Evolutionary conservation across 441 rosid genomes (phyloP), one percentile per base, ranked within the genome.

Genomic region (Bocquillonia castaneifolia): DNA sequence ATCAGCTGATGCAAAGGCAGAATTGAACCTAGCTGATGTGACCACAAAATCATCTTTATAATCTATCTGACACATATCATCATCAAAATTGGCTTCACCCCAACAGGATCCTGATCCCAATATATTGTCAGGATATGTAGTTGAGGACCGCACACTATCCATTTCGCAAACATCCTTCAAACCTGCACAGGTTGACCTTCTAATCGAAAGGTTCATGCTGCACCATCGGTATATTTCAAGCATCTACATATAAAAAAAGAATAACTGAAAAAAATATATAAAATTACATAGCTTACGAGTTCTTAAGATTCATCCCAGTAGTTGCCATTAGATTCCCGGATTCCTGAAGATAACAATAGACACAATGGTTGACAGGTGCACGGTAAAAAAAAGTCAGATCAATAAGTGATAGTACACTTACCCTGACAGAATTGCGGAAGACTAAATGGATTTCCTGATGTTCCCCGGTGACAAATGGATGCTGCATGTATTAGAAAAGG

Each of bases 1-100:
- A 70, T 84, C 83, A 36, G 85, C 77, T 52, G 96, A 83, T 20
- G 80, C 80, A 61, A 82, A 71, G 68, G 77, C 63, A 74, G 88
- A 79, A 55, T 76, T 79, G 77, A 85, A 82, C 67, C 71, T 80
- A 60, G 75, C 73, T 51, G 96, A 82, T 69, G 76, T 72, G 77
- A 77, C 77, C 51, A 78, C 76, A 75, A 88, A 80, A 81, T 86
- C 96, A 77, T 87, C 89, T 68, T 72, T 80, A 74, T 86, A 91
- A 71, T 81, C 98, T 66, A 89, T 79, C 80, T 79, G 80, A 75
- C 93, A 89, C 95, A 89, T 88, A 61, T 89, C 93, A 61, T 91
- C 90, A 66, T 85, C 83, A 64, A 70, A 55, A 57, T 67, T 71
- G 48, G 69, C 74, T 64, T 68, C 64, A 60, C 63, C 64, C 83